Conservation (phyloP, 371 early-diverging fungal genomes). For the Dinochytrium kinnereticum region DNA sequence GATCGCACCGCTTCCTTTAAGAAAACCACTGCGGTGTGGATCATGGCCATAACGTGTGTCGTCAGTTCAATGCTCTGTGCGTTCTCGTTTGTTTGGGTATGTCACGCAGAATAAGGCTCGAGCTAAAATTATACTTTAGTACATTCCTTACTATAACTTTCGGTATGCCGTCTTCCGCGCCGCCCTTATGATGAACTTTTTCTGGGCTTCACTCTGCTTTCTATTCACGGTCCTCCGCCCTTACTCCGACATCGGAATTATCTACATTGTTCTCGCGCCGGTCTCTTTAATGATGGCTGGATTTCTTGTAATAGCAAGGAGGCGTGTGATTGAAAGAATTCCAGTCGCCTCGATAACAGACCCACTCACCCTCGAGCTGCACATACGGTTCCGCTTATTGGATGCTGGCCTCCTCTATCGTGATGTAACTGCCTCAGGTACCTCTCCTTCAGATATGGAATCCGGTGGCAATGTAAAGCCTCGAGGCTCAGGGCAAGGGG, state of each 20-base stretch:
- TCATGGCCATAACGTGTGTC: constrained; percentile 33
- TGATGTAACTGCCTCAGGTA: neutral
- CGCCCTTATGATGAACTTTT: constrained; percentile 35
- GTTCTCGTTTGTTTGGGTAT: constrained; percentile 37
- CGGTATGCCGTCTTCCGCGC: constrained; percentile 4
- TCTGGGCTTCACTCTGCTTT: constrained; percentile 40
- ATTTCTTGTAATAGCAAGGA: constrained; percentile 24
- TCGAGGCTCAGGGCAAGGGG: no score
- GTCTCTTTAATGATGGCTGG: constrained; percentile 19
- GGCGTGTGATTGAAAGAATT: constrained; percentile 26
- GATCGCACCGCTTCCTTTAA: neutral
- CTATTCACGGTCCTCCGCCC: constrained; percentile 39
- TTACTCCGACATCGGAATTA: constrained; percentile 45
- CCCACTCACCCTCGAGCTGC: constrained; percentile 41
- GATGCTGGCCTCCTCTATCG: constrained; percentile 35
- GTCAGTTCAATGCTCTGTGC: constrained; percentile 25
- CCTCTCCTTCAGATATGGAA: neutral
- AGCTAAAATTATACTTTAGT: constrained; percentile 8
- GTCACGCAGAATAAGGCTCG: constrained; percentile 5
- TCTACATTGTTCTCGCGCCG: constrained; percentile 35
- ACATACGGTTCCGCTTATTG: constrained; percentile 37
- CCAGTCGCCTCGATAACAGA: constrained; percentile 18
- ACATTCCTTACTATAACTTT: constrained; percentile 26
- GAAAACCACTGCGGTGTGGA: constrained; percentile 17
- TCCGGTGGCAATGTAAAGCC: neutral